Evolutionary conservation across 1,284 basidiomycete species (phyloP), one percentile per base, ranked within the genome.

Genomic region (Sphaerobolus stellatus): DNA sequence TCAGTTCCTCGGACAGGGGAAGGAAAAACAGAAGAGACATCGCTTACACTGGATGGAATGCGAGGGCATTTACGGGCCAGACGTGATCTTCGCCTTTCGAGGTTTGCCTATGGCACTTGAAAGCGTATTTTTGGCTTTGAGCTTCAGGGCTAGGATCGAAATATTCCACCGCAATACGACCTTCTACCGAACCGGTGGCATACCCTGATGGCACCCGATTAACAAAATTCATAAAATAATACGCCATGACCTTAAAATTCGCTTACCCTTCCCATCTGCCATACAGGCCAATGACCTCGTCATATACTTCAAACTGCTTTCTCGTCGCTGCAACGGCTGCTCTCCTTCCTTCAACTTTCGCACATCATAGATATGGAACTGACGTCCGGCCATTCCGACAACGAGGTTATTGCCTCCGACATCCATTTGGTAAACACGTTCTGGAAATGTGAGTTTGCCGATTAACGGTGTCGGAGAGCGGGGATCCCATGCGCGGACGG

Each of bases 161-260:
- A 72, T 97, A 98, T 69, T 99, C 97, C 40, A 99, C 95, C 0
- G 95, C 94, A 54, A 99, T 94, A 36, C 96, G 82, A 0, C 96
- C 96, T 68, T 99, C 97, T 16, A 98, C 92, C 0, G 93, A 96
- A 0, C 88, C 90, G 0, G 90, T 93, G 1, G 94, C 94, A 71
- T 92, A 99, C 8, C 96, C 95, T 93, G 66, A 20, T 33, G 13
- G 13, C n/a, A n/a, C n/a, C n/a, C 14, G 25, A 8, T 11, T 5
- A 41, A 8, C 7, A 54, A n/a, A 38, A 18, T 8, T 44, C 30
- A 14, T 18, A 13, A 22, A 48, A 18, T 48, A 20, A 48, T 31
- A 50, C 29, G n/a, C n/a, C n/a, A 47, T 20, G 40, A 25, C 38
- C 38, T 16, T 54, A 36, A 24, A 4, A 13, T 5, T 69, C 79